phyloP scores from a whole-genome alignment of 1,284 basidiomycete species.

The Cutaneotrichosporon curvatum region DNA sequence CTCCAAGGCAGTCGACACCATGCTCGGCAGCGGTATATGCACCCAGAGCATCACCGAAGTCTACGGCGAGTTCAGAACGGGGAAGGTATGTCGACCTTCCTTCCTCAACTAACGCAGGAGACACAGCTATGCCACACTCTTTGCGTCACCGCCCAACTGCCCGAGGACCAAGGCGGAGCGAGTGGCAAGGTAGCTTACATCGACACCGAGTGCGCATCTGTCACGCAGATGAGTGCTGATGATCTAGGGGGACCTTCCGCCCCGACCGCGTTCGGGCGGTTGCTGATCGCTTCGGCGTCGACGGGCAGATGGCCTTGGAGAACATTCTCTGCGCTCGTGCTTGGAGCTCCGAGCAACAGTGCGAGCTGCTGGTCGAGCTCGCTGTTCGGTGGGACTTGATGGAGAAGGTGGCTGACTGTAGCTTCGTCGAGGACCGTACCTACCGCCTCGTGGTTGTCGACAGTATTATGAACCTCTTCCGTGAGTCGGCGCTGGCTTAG shows the following conservation, averaged over 20 bases:
- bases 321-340: conserved; percentile 41
- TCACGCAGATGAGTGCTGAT: conserved; percentile 6
- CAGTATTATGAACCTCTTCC: conserved; percentile 91
- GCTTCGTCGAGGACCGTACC: conserved; percentile 45
- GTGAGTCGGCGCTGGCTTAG: conserved; percentile 37
- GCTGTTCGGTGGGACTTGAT: conserved; percentile 33
- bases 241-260: conserved; percentile 69
- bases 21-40: conserved; percentile 77
- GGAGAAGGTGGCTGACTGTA: conserved; percentile 9
- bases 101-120: conserved; percentile 53
- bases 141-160: conserved; percentile 79
- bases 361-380: conserved; percentile 41
- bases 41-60: conserved; percentile 80
- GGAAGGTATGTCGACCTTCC: conserved; percentile 54
- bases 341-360: conserved; percentile 44
- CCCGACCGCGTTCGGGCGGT: conserved; percentile 83
- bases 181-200: conserved; percentile 89
- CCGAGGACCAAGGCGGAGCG: conserved; percentile 79
- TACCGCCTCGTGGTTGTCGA: conserved; percentile 55
- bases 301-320: conserved; percentile 75
- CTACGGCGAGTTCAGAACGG: conserved; percentile 48
- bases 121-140: conserved; percentile 89
- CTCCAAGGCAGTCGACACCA: conserved; percentile 79
- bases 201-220: conserved; percentile 67
- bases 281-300: conserved; percentile 83